These are phyloP conservation scores for Mimosa pudica DNA, from an alignment of 306 rosid species.

Conservation along the genomic window DNA sequence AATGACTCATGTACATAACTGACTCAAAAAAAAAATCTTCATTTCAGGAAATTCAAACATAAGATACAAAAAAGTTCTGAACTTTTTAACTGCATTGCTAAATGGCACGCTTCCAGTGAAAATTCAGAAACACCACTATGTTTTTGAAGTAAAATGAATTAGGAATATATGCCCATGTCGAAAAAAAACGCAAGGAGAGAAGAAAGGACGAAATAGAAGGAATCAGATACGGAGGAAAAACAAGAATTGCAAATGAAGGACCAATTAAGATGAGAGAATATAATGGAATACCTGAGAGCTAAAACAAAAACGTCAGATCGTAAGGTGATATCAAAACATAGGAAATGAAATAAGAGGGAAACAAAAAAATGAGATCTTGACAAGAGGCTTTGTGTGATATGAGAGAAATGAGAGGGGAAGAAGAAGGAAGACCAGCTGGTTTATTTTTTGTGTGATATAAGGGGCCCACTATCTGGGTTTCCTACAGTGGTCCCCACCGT, in stretches of 20 bases:
- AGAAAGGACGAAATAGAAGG: background rate
- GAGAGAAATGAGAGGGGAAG: constrained; percentile 15
- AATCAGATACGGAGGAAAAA: constrained; percentile 6
- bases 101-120: constrained; percentile 20
- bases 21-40: background rate
- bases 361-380: constrained; percentile 63
- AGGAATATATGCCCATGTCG: background rate
- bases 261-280: constrained; percentile 22
- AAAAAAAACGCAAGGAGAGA: background rate
- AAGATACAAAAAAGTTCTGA: constrained; percentile 17
- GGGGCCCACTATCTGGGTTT: constrained; percentile 47
- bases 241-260: background rate
- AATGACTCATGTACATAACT: constrained; percentile 22
- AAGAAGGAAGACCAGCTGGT: constrained; percentile 53
- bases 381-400: constrained; percentile 38
- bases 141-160: constrained; percentile 13
- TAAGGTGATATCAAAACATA: background rate
- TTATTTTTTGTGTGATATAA: constrained; percentile 30
- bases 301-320: constrained; percentile 65
- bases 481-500: constrained; percentile 41
- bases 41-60: constrained; percentile 24
- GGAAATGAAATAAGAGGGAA: constrained; percentile 30
- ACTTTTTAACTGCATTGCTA: constrained; percentile 26
- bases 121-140: constrained; percentile 21
- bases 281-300: constrained; percentile 50